Evolutionary conservation across 2,329 filamentous ascomycete genomes (phyloP).

Genomic region (Xylaria sp.): DNA sequence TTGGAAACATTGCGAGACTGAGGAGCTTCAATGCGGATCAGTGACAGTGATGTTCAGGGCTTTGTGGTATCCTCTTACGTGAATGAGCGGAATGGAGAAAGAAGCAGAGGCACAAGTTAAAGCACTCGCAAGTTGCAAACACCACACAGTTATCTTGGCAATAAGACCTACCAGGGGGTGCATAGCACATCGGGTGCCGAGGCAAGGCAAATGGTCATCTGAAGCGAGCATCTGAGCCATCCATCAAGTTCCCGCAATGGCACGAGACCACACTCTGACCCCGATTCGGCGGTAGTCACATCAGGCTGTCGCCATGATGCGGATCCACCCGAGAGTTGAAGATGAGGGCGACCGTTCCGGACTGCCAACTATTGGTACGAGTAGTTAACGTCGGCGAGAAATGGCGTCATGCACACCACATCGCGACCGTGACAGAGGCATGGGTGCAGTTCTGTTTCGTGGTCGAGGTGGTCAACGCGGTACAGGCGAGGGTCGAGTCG

Average conservation of each 20-base stretch:
- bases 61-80: no score
- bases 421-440: background rate
- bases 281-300: background rate
- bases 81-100: no score
- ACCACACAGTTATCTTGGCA: background rate
- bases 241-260: background rate
- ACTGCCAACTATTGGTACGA: background rate
- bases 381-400: background rate
- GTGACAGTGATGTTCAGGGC: no score
- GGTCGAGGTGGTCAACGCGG: background rate
- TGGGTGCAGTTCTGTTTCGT: background rate
- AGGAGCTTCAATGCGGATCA: no score
- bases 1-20: no score
- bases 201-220: background rate
- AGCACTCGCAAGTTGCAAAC: background rate
- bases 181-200: background rate
- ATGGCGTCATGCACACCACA: background rate
- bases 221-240: background rate
- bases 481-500: no score
- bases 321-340: slow-evolving; percentile 11
- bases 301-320: slow-evolving; percentile 9
- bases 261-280: slow-evolving; percentile 9
- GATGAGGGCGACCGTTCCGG: background rate
- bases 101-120: no score
- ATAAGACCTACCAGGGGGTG: background rate